phyloP scores from a whole-genome alignment of 352 stramenopile species.

The Aphanomyces invadans region DNA sequence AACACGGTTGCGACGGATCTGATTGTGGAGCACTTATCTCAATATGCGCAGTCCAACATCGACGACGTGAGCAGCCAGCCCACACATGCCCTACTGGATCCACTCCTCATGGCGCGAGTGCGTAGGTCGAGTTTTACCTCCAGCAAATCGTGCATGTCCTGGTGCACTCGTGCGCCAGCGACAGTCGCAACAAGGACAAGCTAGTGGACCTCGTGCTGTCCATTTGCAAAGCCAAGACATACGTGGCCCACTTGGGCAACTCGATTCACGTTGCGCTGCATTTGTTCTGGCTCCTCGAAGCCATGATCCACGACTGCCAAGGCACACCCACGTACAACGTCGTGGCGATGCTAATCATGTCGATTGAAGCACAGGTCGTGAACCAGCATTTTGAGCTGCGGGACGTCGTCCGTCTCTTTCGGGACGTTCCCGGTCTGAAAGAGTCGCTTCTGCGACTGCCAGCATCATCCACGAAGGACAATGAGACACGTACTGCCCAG shows the following conservation, averaged over 20 bases:
- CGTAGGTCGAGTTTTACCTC: constrained; percentile 64
- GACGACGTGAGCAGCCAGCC: constrained; percentile 41
- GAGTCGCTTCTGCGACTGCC: constrained; percentile 31
- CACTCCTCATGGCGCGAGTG: not conserved
- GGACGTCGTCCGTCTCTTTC: constrained; percentile 31
- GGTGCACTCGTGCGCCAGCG: constrained; percentile 35
- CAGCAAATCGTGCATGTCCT: constrained; percentile 70
- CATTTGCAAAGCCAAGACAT: constrained; percentile 66
- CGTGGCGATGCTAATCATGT: constrained; percentile 72
- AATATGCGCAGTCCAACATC: constrained; percentile 58
- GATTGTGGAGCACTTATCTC: constrained; percentile 51
- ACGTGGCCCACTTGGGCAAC: constrained; percentile 71
- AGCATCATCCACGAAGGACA: constrained; percentile 25
- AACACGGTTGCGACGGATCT: constrained; percentile 54
- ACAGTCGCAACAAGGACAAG: constrained; percentile 45
- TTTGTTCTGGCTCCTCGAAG: constrained; percentile 68
- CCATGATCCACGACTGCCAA: constrained; percentile 57
- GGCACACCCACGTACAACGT: constrained; percentile 67
- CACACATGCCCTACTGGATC: not conserved
- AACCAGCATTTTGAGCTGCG: constrained; percentile 68
- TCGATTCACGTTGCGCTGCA: constrained; percentile 70
- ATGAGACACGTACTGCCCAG: constrained; percentile 13
- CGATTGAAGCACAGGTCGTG: constrained; percentile 73
- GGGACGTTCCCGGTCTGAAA: constrained; percentile 52
- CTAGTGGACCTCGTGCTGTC: constrained; percentile 64